These are phyloP conservation scores for Aspergillus sp. DNA, from an alignment of 2,329 filamentous ascomycete genomes.

Conservation along the genomic window DNA sequence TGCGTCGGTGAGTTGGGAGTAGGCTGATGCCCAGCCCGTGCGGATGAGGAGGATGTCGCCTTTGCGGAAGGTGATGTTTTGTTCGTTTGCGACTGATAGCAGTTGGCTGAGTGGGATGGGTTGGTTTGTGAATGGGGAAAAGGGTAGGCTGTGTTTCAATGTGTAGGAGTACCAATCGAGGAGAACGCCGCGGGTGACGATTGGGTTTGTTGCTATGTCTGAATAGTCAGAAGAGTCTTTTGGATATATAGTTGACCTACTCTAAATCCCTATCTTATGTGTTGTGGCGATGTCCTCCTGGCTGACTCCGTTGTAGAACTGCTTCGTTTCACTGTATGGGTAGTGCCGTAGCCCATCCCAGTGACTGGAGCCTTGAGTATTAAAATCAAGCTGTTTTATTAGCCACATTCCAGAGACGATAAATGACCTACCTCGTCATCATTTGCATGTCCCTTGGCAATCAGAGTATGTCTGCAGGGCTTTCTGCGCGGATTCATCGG, in stretches of 20 bases:
- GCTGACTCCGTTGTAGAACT: constrained; percentile 28
- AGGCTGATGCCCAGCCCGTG: constrained; percentile 15
- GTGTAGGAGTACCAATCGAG: constrained; percentile 56
- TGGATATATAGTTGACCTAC: background rate
- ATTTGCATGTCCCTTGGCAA: too few relatives aligned
- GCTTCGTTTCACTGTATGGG: constrained; percentile 16
- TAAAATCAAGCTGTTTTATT: constrained; percentile 29
- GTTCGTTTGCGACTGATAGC: constrained; percentile 12
- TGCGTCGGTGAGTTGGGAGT: constrained; percentile 9
- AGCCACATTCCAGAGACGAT: background rate
- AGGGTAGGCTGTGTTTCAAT: constrained; percentile 49
- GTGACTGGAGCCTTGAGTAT: constrained; percentile 43
- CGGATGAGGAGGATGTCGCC: constrained; percentile 21
- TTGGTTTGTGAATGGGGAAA: constrained; percentile 48
- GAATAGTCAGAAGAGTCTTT: constrained; percentile 16
- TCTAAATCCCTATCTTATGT: constrained; percentile 19
- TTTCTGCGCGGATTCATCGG: constrained; percentile 22
- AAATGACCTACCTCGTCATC: constrained; percentile 35
- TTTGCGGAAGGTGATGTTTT: constrained; percentile 10
- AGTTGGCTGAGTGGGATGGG: constrained; percentile 13
- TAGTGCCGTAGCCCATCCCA: constrained; percentile 41
- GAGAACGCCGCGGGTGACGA: constrained; percentile 49
- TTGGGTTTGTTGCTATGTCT: constrained; percentile 30
- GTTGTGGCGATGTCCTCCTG: background rate
- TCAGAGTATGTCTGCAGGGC: too few relatives aligned